Evolutionary conservation across 495 filamentous ascomycete species (phyloP).

Genomic region (Pseudomonodictys pantanalensis): DNA sequence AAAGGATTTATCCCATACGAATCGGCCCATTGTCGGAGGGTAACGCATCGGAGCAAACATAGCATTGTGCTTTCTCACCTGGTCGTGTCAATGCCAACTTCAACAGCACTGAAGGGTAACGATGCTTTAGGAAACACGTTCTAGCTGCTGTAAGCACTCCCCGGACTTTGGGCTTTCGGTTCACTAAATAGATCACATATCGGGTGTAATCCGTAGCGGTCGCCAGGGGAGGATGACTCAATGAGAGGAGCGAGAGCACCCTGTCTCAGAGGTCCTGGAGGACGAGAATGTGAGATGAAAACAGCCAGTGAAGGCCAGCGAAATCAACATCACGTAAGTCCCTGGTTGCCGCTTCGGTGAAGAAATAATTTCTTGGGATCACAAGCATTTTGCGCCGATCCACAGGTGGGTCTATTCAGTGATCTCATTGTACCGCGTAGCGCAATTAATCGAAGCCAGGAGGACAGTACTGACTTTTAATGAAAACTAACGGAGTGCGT

Average conservation of each 20-base stretch:
- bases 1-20: background rate
- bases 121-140: slow-evolving; percentile 37
- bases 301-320: too few species aligned
- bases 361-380: too few species aligned
- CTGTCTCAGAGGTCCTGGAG: too few species aligned
- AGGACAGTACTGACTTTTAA: too few species aligned
- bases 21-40: background rate
- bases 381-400: too few species aligned
- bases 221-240: background rate
- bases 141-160: slow-evolving; percentile 34
- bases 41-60: background rate
- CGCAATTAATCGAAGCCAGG: too few species aligned
- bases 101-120: slow-evolving; percentile 36
- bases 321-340: too few species aligned
- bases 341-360: too few species aligned
- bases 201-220: slow-evolving; percentile 30
- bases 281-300: too few species aligned
- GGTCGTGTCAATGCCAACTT: slow-evolving; percentile 21
- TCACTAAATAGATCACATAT: slow-evolving; percentile 39
- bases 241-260: background rate
- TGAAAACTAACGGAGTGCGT: too few species aligned
- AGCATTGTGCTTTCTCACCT: background rate
- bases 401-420: too few species aligned
- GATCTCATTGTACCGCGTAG: too few species aligned
- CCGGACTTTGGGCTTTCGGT: slow-evolving; percentile 32